These are phyloP conservation scores for Monosporascus cannonballus DNA, from an alignment of 2,329 filamentous ascomycete species.

Conservation along the genomic window DNA sequence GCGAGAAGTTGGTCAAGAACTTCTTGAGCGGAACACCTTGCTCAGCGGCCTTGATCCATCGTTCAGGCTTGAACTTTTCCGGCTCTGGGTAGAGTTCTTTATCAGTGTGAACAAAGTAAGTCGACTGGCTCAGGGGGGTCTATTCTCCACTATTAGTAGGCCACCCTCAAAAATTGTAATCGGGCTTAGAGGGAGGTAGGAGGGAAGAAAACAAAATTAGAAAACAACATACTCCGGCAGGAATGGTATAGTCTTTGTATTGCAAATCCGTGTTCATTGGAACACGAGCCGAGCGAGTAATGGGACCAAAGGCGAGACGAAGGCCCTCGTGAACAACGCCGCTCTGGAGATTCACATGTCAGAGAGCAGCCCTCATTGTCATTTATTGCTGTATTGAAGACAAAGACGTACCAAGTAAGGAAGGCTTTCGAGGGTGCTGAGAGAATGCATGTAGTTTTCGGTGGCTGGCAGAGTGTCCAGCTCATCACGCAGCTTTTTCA, in stretches of 20 bases:
- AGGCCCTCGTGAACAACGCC: constrained; percentile 12
- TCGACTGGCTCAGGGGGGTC: constrained; percentile 16
- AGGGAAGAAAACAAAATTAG: neutral
- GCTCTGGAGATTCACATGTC: constrained; percentile 1
- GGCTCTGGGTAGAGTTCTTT: constrained; percentile 19
- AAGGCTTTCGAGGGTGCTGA: neutral
- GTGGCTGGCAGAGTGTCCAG: no score
- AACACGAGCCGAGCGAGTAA: constrained; percentile 19
- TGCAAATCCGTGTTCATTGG: constrained; percentile 20
- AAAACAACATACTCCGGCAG: constrained; percentile 21
- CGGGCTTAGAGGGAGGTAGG: neutral
- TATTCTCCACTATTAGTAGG: constrained; percentile 1
- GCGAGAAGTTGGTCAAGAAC: constrained; percentile 10
- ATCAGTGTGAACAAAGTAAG: constrained; percentile 16
- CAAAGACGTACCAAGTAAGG: neutral
- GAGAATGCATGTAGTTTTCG: no score
- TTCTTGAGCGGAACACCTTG: constrained; percentile 5
- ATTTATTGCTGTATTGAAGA: neutral
- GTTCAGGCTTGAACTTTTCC: constrained; percentile 18
- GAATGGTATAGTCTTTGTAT: constrained; percentile 27
- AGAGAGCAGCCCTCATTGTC: neutral
- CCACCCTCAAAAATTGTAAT: no score
- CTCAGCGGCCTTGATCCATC: constrained; percentile 19
- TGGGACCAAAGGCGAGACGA: constrained; percentile 8
- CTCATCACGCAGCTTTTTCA: no score